These are phyloP conservation scores for Prototheca wickerhamii DNA, from an alignment of 163 green algal species.

Conservation along the genomic window DNA sequence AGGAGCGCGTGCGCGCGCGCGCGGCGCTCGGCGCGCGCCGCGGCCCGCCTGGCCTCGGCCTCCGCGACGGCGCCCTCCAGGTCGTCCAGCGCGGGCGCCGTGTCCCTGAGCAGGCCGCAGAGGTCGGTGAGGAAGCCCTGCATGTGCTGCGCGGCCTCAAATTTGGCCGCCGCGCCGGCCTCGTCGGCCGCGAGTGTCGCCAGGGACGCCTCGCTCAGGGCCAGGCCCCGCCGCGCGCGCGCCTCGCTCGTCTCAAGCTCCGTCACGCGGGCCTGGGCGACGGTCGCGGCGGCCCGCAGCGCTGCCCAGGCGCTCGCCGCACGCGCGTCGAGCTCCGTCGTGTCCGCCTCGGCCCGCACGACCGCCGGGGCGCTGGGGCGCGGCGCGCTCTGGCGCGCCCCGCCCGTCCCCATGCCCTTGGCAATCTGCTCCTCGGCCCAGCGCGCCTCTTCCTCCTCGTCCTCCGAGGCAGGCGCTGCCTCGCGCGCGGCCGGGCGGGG, in stretches of 20 bases:
- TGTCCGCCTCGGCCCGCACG: too few relatives aligned
- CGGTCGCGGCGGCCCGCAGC: too few relatives aligned
- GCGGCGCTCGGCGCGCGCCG: slow-evolving; percentile 8
- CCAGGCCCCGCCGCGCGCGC: too few relatives aligned
- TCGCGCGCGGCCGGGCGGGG: neutral
- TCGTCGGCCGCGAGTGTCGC: neutral
- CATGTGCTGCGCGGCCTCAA: slow-evolving; percentile 43
- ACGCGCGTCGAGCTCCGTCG: too few relatives aligned
- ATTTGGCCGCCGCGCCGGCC: neutral
- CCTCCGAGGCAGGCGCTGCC: slow-evolving; percentile 7
- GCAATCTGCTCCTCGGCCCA: slow-evolving; percentile 61
- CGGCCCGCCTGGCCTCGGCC: slow-evolving; percentile 2
- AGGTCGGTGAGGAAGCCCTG: slow-evolving; percentile 68
- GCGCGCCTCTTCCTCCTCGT: slow-evolving; percentile 46
- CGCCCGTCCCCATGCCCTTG: slow-evolving; percentile 52
- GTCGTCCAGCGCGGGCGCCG: slow-evolving; percentile 66
- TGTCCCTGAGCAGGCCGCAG: slow-evolving; percentile 66
- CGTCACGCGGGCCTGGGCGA: too few relatives aligned
- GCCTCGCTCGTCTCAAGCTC: too few relatives aligned
- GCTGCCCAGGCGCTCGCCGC: too few relatives aligned
- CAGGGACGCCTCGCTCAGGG: too few relatives aligned
- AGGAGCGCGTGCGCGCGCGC: slow-evolving; percentile 30
- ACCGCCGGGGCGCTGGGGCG: too few relatives aligned
- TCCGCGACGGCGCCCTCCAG: slow-evolving; percentile 25
- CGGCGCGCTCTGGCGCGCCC: too few relatives aligned